phyloP scores from a whole-genome alignment of 257 asterid species.

The Capsicum pubescens region DNA sequence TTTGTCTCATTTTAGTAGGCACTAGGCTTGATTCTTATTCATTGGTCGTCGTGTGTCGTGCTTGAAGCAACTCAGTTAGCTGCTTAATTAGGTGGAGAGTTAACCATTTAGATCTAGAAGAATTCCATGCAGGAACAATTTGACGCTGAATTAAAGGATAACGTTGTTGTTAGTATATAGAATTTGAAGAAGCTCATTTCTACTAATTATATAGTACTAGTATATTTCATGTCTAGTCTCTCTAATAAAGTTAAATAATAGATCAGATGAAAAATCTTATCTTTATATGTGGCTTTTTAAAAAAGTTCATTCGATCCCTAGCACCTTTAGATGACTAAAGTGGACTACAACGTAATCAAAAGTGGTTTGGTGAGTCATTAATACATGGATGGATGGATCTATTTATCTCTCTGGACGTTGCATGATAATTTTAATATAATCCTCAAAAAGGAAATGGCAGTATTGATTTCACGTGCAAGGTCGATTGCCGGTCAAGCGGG shows the following conservation, averaged over 20 bases:
- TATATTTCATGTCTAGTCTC: neutral
- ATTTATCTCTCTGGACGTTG: neutral
- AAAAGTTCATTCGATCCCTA: neutral
- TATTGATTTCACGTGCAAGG: neutral
- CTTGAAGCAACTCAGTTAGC: neutral
- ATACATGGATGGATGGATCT: neutral
- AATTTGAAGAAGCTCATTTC: constrained; percentile 16
- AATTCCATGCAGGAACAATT: neutral
- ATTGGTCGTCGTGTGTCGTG: neutral
- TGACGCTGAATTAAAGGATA: neutral
- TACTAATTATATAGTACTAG: neutral
- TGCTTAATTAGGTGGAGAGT: neutral
- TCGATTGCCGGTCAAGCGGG: neutral
- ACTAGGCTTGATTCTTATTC: neutral
- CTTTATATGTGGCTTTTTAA: neutral
- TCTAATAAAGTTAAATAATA: neutral
- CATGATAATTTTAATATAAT: neutral
- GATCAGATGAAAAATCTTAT: neutral
- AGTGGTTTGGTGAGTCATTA: constrained; percentile 25
- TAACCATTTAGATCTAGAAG: neutral
- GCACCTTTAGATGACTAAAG: neutral
- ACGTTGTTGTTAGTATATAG: neutral
- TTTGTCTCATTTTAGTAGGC: neutral
- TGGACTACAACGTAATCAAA: constrained; percentile 18
- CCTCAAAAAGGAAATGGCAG: neutral